Base-by-base conservation (phyloP, 2,329 filamentous ascomycete species). In the Aspergillus brasiliensis region DNA sequence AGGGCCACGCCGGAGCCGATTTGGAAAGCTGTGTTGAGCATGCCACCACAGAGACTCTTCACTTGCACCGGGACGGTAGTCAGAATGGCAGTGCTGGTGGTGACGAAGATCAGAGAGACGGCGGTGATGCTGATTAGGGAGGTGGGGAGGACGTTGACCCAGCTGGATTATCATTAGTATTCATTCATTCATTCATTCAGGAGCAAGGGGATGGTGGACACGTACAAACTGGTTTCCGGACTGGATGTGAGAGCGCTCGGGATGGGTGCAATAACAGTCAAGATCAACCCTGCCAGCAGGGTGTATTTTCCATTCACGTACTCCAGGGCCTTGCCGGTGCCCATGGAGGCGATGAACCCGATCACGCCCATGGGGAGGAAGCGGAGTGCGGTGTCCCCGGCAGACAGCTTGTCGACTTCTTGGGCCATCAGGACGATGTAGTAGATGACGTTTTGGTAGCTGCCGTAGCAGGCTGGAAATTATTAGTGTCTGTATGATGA, bases 21-120 rank as follows among this genome's bases (percentile, higher is more conserved):
- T 67, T 79, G 77, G 60, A 78, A 79, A 4, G 77, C 77, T 4
- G 77, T 79, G 56, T 79, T 79, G 38, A 79, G 66, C 75, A 78
- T 77, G 17, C 76, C 76, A 21, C 76, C 76, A 57, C 74, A 77
- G 2, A 78, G 62, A 40, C 73, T 77, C 64, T 79, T 79, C 10
- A 78, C 76, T 27, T 78, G 73, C 7, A 75, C 67, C 0, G 77
- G 78, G 1, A 80, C 78, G 37, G 71, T 77, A 0, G 72, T 72
- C 15, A 80, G 53, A 4, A 80, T 71, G 3, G 76, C 71, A 1
- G 77, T 77, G n/a, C 75, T 79, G 5, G 77, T 77, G 1, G 76
- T 77, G 25, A 77, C 75, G 56, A 78, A 80, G 4, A 77, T 75
- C 15, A 79, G 73, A 0, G 75, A 78, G 5, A 78, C 73, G 3